Percentiles rank a stretch among this genome's conserved stretches.
Evolutionary conservation across 2,329 filamentous ascomycete genomes (phyloP).

Genomic region (Colletotrichum sp.): DNA sequence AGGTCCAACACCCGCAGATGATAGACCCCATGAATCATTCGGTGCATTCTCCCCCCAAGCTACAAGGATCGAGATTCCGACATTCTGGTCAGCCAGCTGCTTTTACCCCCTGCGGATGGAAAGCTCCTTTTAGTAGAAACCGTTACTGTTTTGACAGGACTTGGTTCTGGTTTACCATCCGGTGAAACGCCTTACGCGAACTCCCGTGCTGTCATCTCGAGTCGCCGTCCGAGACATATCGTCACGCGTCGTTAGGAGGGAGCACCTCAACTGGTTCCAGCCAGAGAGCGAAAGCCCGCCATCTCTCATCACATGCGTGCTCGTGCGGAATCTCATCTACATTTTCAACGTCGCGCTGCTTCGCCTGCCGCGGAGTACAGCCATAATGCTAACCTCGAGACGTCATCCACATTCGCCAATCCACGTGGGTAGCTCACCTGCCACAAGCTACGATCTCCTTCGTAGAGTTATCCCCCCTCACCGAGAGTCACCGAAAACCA

Average conservation of each 20-base stretch:
- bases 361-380: background rate
- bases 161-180: background rate
- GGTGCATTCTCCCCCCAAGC: background rate
- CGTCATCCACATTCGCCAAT: background rate
- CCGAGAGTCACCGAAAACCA: background rate
- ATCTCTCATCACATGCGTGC: background rate
- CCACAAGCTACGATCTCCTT: background rate
- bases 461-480: background rate
- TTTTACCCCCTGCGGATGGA: background rate
- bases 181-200: background rate
- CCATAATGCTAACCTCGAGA: background rate
- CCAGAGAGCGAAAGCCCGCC: background rate
- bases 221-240: background rate
- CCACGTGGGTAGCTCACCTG: conserved; percentile 10
- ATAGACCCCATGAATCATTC: background rate
- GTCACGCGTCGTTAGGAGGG: conserved; percentile 1
- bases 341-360: background rate
- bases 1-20: background rate
- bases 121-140: background rate
- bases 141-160: background rate
- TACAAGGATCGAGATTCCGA: background rate
- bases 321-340: background rate
- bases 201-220: background rate
- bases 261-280: background rate
- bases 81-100: background rate